Conservation (phyloP, 2,329 filamentous ascomycete genomes). For the Neurospora sp. region DNA sequence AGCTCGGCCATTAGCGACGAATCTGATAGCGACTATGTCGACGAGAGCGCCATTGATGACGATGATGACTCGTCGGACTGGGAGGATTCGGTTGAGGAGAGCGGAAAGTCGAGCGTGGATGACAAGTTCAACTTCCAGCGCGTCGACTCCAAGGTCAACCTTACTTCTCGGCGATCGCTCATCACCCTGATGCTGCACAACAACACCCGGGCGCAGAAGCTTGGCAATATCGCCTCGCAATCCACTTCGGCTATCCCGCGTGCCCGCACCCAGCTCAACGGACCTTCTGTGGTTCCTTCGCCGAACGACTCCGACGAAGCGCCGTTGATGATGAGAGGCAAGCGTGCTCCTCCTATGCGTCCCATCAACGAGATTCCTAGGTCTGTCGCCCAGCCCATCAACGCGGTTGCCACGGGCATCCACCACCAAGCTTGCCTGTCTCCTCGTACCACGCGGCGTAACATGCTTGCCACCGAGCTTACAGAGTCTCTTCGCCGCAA, state of each 20-base stretch:
- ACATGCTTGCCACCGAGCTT: conserved; percentile 92
- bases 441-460: conserved; percentile 80
- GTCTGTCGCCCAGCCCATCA: conserved; percentile 66
- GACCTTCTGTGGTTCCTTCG: conserved; percentile 35
- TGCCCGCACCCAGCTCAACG: conserved; percentile 39
- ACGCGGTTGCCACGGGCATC: conserved; percentile 55
- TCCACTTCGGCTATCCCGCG: conserved; percentile 59
- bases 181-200: conserved; percentile 86
- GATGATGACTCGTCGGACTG: conserved; percentile 42
- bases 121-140: conserved; percentile 77
- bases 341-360: conserved; percentile 37
- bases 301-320: conserved; percentile 53
- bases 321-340: conserved; percentile 51
- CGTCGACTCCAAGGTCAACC: conserved; percentile 76
- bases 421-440: conserved; percentile 69
- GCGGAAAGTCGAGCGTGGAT: conserved; percentile 71
- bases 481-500: conserved; percentile 88
- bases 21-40: conserved; percentile 55
- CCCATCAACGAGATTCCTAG: conserved; percentile 55
- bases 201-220: conserved; percentile 57
- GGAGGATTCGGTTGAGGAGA: conserved; percentile 66
- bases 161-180: conserved; percentile 77
- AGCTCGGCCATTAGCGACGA: conserved; percentile 35
- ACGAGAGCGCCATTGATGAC: conserved; percentile 74
- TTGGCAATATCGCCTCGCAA: conserved; percentile 60